Base-by-base conservation (phyloP, 164 flowering plant species). In the Vitis rotundifolia region DNA sequence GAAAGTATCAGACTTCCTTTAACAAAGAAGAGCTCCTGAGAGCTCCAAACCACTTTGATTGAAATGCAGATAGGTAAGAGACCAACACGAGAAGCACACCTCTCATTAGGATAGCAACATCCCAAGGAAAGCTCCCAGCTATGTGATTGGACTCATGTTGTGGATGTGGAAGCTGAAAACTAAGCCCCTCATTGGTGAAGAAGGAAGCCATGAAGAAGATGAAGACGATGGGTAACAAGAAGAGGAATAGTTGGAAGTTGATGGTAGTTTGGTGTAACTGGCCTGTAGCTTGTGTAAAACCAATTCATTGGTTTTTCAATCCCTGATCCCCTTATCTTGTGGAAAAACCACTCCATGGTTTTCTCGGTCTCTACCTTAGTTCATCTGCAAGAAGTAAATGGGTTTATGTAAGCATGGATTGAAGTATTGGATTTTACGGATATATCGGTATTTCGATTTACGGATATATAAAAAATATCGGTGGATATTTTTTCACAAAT, bases 11-110 rank as follows among this genome's bases (percentile, higher is more conserved):
- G 6, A 31, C 0, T 31, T 31, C 3, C 44, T 31, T 31, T 4
- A 31, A 31, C 44, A 4, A 68, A 56, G 53, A 31, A 10, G 59
- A 69, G 18, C 76, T 68, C 81, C 74, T 49, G 1, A 78, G 75
- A 19, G 82, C 76, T 52, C 82, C 71, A 70, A 83, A 85, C 91
- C 90, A 88, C 79, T 69, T 76, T 8, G 88, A 85, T 22, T 86
- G 87, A 59, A 83, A 80, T 0, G 86, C 80, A 12, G 91, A 87
- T 47, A 87, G 88, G 67, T 85, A 88, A 56, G 86, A 89, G 48
- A 91, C 74, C 86, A 89, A 68, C 56, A 87, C 68, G 70, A 88
- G 52, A 15, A 91, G 77, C 71, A 87, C 26, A 22, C 26, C 53
- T 72, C 81, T 74, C 66, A 86, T 69, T 77, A 90, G 57, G 19